Conservation (phyloP, 2,329 filamentous ascomycete species). For the Ophiostoma angusticollis region DNA sequence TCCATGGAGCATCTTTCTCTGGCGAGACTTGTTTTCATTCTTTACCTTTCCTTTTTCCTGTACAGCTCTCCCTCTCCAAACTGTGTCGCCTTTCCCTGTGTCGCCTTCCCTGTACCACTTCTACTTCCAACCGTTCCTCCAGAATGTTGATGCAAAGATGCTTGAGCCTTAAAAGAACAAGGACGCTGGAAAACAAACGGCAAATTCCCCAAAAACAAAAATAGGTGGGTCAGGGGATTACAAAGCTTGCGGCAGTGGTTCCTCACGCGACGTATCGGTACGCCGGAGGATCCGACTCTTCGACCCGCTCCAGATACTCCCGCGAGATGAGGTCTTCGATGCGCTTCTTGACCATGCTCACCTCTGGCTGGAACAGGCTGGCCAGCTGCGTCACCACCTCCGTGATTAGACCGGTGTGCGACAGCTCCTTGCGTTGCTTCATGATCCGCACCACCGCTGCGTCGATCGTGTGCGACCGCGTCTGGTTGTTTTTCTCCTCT, state of each 20-base stretch:
- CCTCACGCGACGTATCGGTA: conserved; percentile 59
- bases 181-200: too few species aligned
- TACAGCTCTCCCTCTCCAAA: too few species aligned
- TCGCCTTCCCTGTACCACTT: neutral
- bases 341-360: conserved; percentile 67
- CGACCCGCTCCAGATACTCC: conserved; percentile 66
- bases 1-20: conserved; percentile 10
- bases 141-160: too few species aligned
- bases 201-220: too few species aligned
- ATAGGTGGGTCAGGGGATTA: too few species aligned
- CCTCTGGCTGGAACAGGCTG: conserved; percentile 60
- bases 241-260: too few species aligned
- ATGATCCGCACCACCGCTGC: conserved; percentile 71
- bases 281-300: conserved; percentile 48
- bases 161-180: too few species aligned
- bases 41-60: neutral
- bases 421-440: conserved; percentile 69
- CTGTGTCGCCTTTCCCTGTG: neutral
- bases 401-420: conserved; percentile 55
- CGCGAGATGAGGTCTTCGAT: conserved; percentile 65
- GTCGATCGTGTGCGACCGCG: conserved; percentile 57
- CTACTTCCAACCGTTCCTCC: too few species aligned
- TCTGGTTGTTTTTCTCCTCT: conserved; percentile 63
- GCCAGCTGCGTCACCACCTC: conserved; percentile 61
- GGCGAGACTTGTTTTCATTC: neutral